These are phyloP conservation scores for Gautieria morchelliformis DNA, from an alignment of 768 basidiomycete species.

Conservation along the genomic window DNA sequence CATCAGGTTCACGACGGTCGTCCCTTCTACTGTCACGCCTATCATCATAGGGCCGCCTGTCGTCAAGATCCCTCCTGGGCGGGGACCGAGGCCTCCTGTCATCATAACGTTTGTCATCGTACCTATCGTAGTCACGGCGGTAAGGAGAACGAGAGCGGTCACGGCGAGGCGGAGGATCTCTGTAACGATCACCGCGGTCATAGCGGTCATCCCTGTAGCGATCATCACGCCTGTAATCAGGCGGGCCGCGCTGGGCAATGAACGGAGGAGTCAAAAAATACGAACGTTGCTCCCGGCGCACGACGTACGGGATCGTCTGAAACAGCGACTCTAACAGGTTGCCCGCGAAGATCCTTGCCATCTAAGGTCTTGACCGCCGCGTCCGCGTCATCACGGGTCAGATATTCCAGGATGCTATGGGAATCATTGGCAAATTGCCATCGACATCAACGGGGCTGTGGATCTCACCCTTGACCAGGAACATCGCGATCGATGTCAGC, in stretches of 20 bases:
- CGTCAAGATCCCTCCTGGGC: constrained; percentile 71
- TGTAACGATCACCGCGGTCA: constrained; percentile 26
- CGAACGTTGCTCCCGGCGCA: constrained; percentile 6
- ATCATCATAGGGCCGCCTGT: constrained; percentile 86
- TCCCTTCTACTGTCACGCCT: constrained; percentile 73
- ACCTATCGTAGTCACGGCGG: constrained; percentile 45
- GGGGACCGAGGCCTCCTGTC: constrained; percentile 51
- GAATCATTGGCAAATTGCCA: not conserved
- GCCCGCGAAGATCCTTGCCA: constrained; percentile 80
- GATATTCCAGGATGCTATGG: constrained; percentile 79
- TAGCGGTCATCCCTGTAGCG: constrained; percentile 32
- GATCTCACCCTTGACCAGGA: constrained; percentile 75
- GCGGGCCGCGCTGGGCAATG: not conserved
- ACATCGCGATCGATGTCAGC: constrained; percentile 88
- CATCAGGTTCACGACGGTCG: constrained; percentile 28
- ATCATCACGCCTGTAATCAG: constrained; percentile 44
- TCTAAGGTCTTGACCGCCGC: constrained; percentile 84
- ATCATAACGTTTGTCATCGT: constrained; percentile 49
- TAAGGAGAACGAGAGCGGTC: constrained; percentile 77
- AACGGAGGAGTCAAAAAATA: not conserved
- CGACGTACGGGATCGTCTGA: constrained; percentile 46
- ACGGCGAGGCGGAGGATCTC: constrained; percentile 40
- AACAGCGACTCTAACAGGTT: constrained; percentile 60
- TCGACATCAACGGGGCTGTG: too few relatives aligned
- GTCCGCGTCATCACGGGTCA: constrained; percentile 82